Evolutionary conservation across 2,329 filamentous ascomycete species (phyloP).

Genomic region (Arthrobotrys pseudoclavata): DNA sequence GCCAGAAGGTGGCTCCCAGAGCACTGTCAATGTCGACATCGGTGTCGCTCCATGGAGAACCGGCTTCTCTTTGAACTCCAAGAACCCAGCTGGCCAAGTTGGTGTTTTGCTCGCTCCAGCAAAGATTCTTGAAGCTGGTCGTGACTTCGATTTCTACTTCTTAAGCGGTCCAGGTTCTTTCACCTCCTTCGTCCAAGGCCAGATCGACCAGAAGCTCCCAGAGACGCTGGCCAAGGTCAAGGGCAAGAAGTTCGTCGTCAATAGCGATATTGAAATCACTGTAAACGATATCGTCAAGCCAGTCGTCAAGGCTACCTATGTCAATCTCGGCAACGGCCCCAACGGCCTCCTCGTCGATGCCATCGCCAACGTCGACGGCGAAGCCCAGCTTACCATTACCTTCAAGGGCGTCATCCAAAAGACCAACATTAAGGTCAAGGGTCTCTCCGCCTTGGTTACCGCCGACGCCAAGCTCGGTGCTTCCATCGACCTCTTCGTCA

Average conservation of each 20-base stretch:
- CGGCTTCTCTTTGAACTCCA: conserved; percentile 10
- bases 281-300: conserved; percentile 33
- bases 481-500: conserved; percentile 25
- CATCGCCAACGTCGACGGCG: conserved; percentile 38
- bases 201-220: conserved; percentile 46
- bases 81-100: conserved; percentile 37
- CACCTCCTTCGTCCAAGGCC: conserved; percentile 37
- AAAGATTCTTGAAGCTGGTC: conserved; percentile 54
- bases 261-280: conserved; percentile 31
- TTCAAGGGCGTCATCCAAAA: conserved; percentile 38
- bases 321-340: conserved; percentile 22
- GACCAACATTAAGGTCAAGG: conserved; percentile 38
- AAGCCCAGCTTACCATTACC: conserved; percentile 16
- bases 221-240: conserved; percentile 23
- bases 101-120: conserved; percentile 51
- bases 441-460: conserved; percentile 26
- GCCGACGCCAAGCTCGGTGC: conserved; percentile 32
- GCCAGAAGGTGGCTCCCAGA: conserved; percentile 35
- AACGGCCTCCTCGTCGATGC: conserved; percentile 36
- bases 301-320: conserved; percentile 42
- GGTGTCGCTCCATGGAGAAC: conserved; percentile 40
- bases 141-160: conserved; percentile 54
- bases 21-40: conserved; percentile 47
- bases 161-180: conserved; percentile 39
- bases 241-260: conserved; percentile 29